Base-by-base conservation (phyloP, 106 monocot species). In the Posidonia australis region DNA sequence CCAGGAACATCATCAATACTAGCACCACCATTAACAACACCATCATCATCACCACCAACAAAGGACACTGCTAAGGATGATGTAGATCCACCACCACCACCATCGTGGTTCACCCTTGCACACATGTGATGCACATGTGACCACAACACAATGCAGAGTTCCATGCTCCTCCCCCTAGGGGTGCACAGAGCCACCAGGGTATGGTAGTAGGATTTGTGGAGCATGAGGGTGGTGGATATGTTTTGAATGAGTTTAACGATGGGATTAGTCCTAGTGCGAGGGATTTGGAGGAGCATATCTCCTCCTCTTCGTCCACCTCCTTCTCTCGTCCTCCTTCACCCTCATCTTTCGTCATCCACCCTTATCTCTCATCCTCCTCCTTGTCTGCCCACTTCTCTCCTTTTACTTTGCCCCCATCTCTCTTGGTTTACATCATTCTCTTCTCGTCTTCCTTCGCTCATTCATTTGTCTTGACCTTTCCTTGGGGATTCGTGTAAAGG, bases 81-180 rank as follows among this genome's bases (percentile, higher is more conserved):
- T 64, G 60, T 51, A 51, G 71, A 72, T 79, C 75, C 81, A 63
- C 46, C 78, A 60, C 52, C 54, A 44, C 5, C 78, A 59, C 56
- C n/a, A n/a, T n/a, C 54, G 41, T 18, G 56, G 44, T 5, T 55
- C 68, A 2, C 69, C 58, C 28, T 63, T 76, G 31, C 72, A 74
- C 74, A 0, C 58, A 62, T 13, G 31, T 62, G 64, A 47, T 75
- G 29, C 78, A 75, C 51, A 58, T 64, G 2, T 76, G 60, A 47
- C 78, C 63, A 16, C 62, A 42, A 5, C 60, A 26, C 54, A 31
- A 44, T 3, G 17, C 71, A 10, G 32, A 53, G 16, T 80, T 70
- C 56, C 64, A 63, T 42, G 25, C 73, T 25, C 36, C 53, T 6
- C 17, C 60, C 13, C 73, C 74, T 5, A 54, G 51, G 43, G 36